Percentiles rank a stretch among this genome's conserved stretches.
These are phyloP conservation scores for Triticum monococcum DNA, from an alignment of 176 grass and related monocot species.

Conservation along the genomic window DNA sequence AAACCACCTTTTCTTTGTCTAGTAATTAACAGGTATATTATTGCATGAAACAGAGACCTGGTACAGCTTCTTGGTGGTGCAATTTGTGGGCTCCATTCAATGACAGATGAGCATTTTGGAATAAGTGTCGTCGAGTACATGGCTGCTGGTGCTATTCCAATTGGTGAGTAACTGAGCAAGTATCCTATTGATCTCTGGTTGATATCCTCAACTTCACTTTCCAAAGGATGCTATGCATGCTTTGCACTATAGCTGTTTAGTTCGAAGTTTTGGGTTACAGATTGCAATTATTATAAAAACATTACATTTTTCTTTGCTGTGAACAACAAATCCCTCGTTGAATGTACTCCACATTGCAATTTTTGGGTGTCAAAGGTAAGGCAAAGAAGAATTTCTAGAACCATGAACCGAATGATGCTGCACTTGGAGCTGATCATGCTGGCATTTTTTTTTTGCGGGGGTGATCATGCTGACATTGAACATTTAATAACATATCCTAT, in stretches of 20 bases:
- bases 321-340: background rate
- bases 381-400: background rate
- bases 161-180: conserved; percentile 41
- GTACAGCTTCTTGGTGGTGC: conserved; percentile 75
- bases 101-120: conserved; percentile 97
- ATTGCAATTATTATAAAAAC: background rate
- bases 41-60: conserved; percentile 57
- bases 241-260: background rate
- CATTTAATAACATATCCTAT: background rate
- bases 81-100: conserved; percentile 81
- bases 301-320: background rate
- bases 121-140: conserved; percentile 97
- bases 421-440: background rate
- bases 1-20: background rate
- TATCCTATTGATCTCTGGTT: background rate
- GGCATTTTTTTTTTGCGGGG: too few relatives aligned
- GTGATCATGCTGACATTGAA: too few relatives aligned
- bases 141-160: conserved; percentile 93
- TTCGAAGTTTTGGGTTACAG: background rate
- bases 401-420: background rate
- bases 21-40: conserved; percentile 6
- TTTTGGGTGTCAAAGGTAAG: background rate
- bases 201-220: conserved; percentile 8
- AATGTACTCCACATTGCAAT: background rate
- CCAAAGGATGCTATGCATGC: background rate